A percentile compares a stretch with the other conserved stretches of the same genome.
Conservation (phyloP, 1,139 yeast species). For the Meyerozyma guilliermondii region DNA sequence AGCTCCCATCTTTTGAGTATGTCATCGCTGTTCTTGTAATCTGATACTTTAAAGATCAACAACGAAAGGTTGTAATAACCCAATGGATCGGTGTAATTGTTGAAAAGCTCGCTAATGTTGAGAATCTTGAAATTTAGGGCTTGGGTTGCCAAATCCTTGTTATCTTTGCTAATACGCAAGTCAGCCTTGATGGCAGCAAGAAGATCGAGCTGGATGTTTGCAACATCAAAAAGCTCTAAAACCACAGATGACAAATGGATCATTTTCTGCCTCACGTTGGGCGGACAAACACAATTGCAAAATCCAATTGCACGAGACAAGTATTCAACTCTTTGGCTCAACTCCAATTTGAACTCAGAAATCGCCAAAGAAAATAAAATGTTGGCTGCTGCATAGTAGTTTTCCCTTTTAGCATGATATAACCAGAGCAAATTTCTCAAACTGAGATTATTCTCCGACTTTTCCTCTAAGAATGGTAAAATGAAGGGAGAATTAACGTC, state of each 20-base stretch:
- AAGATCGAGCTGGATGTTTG: constrained; percentile 83
- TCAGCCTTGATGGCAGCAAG: constrained; percentile 58
- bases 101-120: constrained; percentile 74
- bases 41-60: constrained; percentile 75
- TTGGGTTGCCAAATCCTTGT: constrained; percentile 43
- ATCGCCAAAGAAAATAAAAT: constrained; percentile 71
- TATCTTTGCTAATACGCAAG: constrained; percentile 44
- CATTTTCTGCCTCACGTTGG: constrained; percentile 71
- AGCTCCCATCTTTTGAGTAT: constrained; percentile 69
- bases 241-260: constrained; percentile 64
- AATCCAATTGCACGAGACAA: constrained; percentile 91
- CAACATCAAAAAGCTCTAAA: constrained; percentile 81
- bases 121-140: constrained; percentile 62
- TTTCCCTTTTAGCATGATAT: constrained; percentile 78
- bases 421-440: constrained; percentile 85
- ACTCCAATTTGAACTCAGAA: constrained; percentile 64
- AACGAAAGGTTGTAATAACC: constrained; percentile 83
- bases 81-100: constrained; percentile 81
- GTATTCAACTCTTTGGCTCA: constrained; percentile 78
- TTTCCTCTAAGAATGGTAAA: constrained; percentile 70
- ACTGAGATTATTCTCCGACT: constrained; percentile 59
- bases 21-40: constrained; percentile 70
- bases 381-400: constrained; percentile 77
- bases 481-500: constrained; percentile 80
- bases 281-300: constrained; percentile 81